Base-by-base conservation (phyloP, 345 rosid genomes). In the Excoecaria agallocha region DNA sequence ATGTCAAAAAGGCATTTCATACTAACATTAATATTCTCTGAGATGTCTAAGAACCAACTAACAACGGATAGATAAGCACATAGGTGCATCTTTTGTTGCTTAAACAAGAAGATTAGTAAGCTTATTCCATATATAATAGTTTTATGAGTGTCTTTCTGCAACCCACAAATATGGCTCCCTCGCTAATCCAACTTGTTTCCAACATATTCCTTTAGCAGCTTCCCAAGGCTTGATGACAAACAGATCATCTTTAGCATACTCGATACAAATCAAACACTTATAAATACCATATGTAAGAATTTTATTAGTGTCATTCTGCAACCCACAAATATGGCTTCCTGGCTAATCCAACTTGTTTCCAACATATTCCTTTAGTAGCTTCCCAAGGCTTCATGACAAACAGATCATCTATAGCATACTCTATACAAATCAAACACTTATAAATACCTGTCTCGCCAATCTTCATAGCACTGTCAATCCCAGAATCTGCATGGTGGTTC, bases 51-150 rank as follows among this genome's bases (percentile, higher is more conserved):
- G 54, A 69, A 30, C 61, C 41, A 39, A 38, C 30, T 24, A 69
- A 39, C 69, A 52, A 61, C 78, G 69, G 69, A 25, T 61, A 24
- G 68, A 69, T 38, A 55, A 75, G 24, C 17, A n/a, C 55, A 57
- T 66, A 5, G 55, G 46, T 72, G 71, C 73, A 75, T 70, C 77
- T 68, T 71, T 58, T 55, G 65, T 86, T 82, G 76, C 86, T 79
- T 84, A 70, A 61, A 19, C 54, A 56, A 38, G 61, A 79, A 83
- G 87, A 76, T 74, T 45, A 16, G 62, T 66, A 78, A 78, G 50
- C 77, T 75, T 78, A 82, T 80, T 82, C 81, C 79, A 72, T 38
- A 70, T 68, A 87, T 49, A 74, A 63, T 75, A 77, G 78, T 60
- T 73, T 75, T 37, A 61, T 49, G 8, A 68, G 8, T n/a, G n/a